Evolutionary conservation across 345 rosid genomes (phyloP), one percentile per base, ranked within the genome.

Genomic region (Acer saccharum): DNA sequence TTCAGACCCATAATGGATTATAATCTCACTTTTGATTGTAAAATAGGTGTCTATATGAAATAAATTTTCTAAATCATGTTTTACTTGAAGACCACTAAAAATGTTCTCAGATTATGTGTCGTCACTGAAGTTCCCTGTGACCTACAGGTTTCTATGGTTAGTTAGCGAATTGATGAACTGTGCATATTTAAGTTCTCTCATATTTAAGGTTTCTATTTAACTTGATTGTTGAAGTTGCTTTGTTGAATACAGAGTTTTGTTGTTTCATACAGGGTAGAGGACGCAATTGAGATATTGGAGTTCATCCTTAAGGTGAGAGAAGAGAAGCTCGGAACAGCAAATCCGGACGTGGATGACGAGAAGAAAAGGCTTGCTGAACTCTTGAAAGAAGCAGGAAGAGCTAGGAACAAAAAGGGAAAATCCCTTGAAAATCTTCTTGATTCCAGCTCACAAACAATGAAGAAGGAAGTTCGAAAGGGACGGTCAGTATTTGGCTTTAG

Each of bases 201-300:
- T 14, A 27, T 14, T 9, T 43, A 44, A 39, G n/a, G 14, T 61
- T 41, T 43, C n/a, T 73, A 32, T 43, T 41, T 25, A 23, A 61
- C 27, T 50, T 74, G 12, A 12, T 65, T 29, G 29, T n/a, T 41
- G 21, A 39, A 61, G 54, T 18, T 72, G 27, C 29, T 20, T 39
- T 50, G 55, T 60, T 73, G 72, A 81, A 21, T 32, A 75, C 7
- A 10, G 27, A 29, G 10, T 65, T 57, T 32, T 71, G 55, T 23
- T 61, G 14, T 32, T 54, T 39, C 58, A 39, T 70, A 23, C 84
- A 88, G 92, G 90, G 90, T 87, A 11, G 90, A 79, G 57, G 90
- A 87, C 77, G 86, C 91, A 27, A 86, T 88, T 75, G 91, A 88
- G 84, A 88, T 84, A 55, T 76, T 86, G 80, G 89, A 86, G 77